Conservation (phyloP, 495 filamentous ascomycete species). For the Aspergillus steynii region DNA sequence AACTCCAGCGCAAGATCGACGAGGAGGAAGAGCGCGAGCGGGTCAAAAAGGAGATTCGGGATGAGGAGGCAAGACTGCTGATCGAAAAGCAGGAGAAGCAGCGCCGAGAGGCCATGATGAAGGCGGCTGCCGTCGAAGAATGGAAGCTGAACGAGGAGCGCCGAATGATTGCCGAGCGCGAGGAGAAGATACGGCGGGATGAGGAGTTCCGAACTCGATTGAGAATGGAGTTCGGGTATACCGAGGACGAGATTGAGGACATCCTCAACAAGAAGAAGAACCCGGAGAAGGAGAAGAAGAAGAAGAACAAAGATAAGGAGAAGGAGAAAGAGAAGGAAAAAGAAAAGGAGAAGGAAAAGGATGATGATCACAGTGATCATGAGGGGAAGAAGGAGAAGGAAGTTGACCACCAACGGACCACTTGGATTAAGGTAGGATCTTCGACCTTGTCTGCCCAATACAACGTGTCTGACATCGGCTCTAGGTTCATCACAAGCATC, state of each 20-base stretch:
- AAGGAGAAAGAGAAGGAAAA: conserved; percentile 49
- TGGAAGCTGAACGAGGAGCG: conserved; percentile 56
- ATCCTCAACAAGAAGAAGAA: conserved; percentile 59
- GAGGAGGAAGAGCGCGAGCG: conserved; percentile 46
- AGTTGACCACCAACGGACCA: conserved; percentile 36
- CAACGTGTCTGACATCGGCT: background rate
- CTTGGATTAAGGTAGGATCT: conserved; percentile 50
- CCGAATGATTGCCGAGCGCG: conserved; percentile 23
- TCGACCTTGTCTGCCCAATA: background rate
- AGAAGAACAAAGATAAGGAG: conserved; percentile 49
- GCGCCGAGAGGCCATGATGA: conserved; percentile 51
- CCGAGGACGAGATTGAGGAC: conserved; percentile 52
- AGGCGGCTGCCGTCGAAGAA: conserved; percentile 55
- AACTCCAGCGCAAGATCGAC: conserved; percentile 40
- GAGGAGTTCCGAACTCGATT: conserved; percentile 48
- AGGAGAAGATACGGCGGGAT: conserved; percentile 44
- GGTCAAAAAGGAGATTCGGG: conserved; percentile 37
- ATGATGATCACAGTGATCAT: conserved; percentile 44
- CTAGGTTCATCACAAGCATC: conserved; percentile 50
- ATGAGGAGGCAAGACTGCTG: conserved; percentile 34
- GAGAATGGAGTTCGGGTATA: conserved; percentile 38
- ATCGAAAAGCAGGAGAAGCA: conserved; percentile 41
- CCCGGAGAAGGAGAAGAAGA: conserved; percentile 48
- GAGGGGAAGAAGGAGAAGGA: conserved; percentile 37
- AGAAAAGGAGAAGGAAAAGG: conserved; percentile 36